phyloP scores from a whole-genome alignment of 306 rosid species.

The Elaeagnus macrophylla region DNA sequence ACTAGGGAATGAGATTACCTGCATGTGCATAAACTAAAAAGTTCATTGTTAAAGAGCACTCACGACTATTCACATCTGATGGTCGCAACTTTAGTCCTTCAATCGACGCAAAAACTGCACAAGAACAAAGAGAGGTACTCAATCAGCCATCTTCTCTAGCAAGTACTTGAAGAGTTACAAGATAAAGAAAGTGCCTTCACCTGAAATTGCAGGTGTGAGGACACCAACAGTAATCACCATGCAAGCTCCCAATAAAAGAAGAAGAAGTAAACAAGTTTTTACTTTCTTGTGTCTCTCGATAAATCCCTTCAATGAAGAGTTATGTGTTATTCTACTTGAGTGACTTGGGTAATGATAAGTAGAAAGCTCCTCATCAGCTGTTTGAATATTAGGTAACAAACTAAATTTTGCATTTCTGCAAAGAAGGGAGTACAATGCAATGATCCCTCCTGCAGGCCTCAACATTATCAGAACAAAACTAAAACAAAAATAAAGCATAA shows the following conservation, averaged over 20 bases:
- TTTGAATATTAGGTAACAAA: slow-evolving; percentile 69
- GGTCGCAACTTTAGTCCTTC: slow-evolving; percentile 55
- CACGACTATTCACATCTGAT: slow-evolving; percentile 37
- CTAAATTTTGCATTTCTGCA: slow-evolving; percentile 67
- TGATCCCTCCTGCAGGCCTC: slow-evolving; percentile 60
- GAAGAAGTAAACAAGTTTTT: slow-evolving; percentile 46
- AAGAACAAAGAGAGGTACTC: slow-evolving; percentile 4
- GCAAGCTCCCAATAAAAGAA: slow-evolving; percentile 71
- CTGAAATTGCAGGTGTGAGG: slow-evolving; percentile 69
- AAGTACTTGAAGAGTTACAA: slow-evolving; percentile 1
- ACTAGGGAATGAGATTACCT: neutral
- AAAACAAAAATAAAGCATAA: neutral
- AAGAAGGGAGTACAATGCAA: slow-evolving; percentile 65
- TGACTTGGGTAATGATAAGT: slow-evolving; percentile 41
- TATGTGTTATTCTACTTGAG: slow-evolving; percentile 36
- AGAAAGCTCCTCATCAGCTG: slow-evolving; percentile 80
- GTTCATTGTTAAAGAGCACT: slow-evolving; percentile 19
- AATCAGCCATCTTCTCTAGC: slow-evolving; percentile 9
- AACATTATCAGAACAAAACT: slow-evolving; percentile 15
- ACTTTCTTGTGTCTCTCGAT: slow-evolving; percentile 58
- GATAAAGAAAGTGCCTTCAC: slow-evolving; percentile 28
- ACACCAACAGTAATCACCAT: slow-evolving; percentile 67
- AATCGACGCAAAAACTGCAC: slow-evolving; percentile 67
- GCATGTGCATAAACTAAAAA: neutral
- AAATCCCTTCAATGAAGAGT: slow-evolving; percentile 46